Base-by-base conservation (phyloP, 106 monocot species). In the Acorus calamus region DNA sequence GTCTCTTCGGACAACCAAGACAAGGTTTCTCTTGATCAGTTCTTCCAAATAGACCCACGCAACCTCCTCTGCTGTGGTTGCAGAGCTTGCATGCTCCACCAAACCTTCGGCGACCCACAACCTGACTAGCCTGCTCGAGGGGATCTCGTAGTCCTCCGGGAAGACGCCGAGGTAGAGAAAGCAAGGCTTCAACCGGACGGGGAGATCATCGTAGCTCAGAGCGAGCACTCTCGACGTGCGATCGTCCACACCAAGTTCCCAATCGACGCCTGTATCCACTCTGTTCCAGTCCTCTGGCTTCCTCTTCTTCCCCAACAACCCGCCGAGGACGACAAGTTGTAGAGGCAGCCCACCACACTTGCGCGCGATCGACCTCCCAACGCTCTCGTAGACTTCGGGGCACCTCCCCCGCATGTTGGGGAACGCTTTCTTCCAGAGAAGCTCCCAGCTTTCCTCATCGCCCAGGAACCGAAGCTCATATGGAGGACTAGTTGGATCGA, bases 21-120 rank as follows among this genome's bases (percentile, higher is more conserved):
- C 55, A 14, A 66, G 28, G 42, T 44, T 45, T 60, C 72, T 67
- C 46, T 55, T 9, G 42, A 55, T 14, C 6, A 67, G 66, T 44
- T 77, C 65, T 4, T 71, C 59, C 3, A 66, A 66, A 58, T 55
- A 71, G 1, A n/a, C n/a, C n/a, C 12, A 3, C 28, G 45, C 47
- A 0, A 71, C 71, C 4, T 43, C 7, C 46, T 71, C 59, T 52
- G 60, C 71, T 11, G 61, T 5, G 0, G 59, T 56, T 48, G 10
- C 2, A 3, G 49, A 60, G 4, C 6, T 28, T n/a, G 10, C 47
- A 3, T 12, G 44, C 6, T 3, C 3, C 2, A 76, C 62, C 8
- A 76, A 70, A 9, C 69, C 76, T 55, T 76, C 76, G 0, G 70
- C 76, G 41, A 76, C 65, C 76, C 76, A 76, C 63, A 69, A 44